Evolutionary conservation across 345 rosid species (phyloP).

Genomic region (Nasturtium officinale): DNA sequence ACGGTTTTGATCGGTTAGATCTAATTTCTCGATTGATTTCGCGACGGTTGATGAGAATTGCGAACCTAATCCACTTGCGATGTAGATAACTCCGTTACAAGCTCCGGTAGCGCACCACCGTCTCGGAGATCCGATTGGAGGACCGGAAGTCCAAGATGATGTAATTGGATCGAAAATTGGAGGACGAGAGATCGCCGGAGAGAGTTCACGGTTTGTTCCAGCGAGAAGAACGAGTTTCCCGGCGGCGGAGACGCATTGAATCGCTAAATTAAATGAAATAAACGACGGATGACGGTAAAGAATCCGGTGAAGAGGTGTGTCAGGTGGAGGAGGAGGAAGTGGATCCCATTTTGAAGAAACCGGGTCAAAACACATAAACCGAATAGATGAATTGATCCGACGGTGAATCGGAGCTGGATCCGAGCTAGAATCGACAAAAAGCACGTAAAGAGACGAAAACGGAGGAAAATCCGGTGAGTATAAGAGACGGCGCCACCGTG

Average conservation of each 20-base stretch:
- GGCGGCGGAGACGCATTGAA: slow-evolving; percentile 53
- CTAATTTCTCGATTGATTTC: slow-evolving; percentile 54
- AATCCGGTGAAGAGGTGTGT: slow-evolving; percentile 49
- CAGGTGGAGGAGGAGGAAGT: slow-evolving; percentile 48
- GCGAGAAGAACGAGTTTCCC: slow-evolving; percentile 50
- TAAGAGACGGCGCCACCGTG: slow-evolving; percentile 57
- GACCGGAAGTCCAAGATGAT: slow-evolving; percentile 47
- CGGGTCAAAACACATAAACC: slow-evolving; percentile 50
- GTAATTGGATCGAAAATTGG: slow-evolving; percentile 48
- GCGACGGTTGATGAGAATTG: slow-evolving; percentile 45
- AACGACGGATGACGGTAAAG: slow-evolving; percentile 54
- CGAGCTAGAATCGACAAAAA: slow-evolving; percentile 37
- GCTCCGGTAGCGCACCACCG: slow-evolving; percentile 61
- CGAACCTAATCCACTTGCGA: slow-evolving; percentile 53
- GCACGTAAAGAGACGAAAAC: slow-evolving; percentile 50
- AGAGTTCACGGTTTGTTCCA: slow-evolving; percentile 45
- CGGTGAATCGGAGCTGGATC: neutral
- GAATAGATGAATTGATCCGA: slow-evolving; percentile 24
- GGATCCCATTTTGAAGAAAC: slow-evolving; percentile 49
- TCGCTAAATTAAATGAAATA: slow-evolving; percentile 46
- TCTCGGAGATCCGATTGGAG: slow-evolving; percentile 43
- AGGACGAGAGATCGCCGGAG: slow-evolving; percentile 58
- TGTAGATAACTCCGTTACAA: slow-evolving; percentile 42
- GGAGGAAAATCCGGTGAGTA: slow-evolving; percentile 55
- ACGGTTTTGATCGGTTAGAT: slow-evolving; percentile 10